Percentiles rank a stretch among this genome's conserved stretches.
These are phyloP conservation scores for Naganishia sp. DNA, from an alignment of 1,284 basidiomycete genomes.

Conservation along the genomic window DNA sequence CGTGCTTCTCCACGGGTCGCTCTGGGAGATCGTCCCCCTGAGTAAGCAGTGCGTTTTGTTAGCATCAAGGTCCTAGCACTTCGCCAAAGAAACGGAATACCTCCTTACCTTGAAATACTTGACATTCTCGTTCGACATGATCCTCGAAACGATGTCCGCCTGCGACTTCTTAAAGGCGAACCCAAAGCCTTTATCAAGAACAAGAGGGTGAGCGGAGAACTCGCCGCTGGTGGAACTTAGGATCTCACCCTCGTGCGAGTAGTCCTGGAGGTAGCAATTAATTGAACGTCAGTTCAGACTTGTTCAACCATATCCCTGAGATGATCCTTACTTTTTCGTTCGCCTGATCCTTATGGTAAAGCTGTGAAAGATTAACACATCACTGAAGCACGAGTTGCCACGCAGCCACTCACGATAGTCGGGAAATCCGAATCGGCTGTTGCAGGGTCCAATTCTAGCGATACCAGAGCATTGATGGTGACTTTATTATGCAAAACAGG, in stretches of 20 bases:
- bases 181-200: constrained; percentile 36
- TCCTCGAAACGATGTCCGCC: constrained; percentile 39
- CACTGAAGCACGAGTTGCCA: not conserved
- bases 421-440: constrained; percentile 47
- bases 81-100: not conserved
- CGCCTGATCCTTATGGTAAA: constrained; percentile 38
- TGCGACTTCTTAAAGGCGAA: constrained; percentile 46
- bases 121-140: constrained; percentile 41
- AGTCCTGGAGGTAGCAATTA: constrained; percentile 35
- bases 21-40: constrained; percentile 42
- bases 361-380: not conserved
- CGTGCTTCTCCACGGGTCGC: constrained; percentile 41
- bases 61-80: not conserved
- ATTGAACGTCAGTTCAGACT: too few relatives aligned
- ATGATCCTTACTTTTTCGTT: constrained; percentile 21
- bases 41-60: not conserved
- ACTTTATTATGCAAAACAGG: constrained; percentile 42
- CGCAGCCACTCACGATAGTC: constrained; percentile 32
- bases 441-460: constrained; percentile 42
- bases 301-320: not conserved
- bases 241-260: constrained; percentile 39
- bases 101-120: constrained; percentile 41
- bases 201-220: not conserved
- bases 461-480: constrained; percentile 46
- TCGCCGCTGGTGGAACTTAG: not conserved